Conservation (phyloP, 164 flowering plant species). For the Euptelea pleiosperma region DNA sequence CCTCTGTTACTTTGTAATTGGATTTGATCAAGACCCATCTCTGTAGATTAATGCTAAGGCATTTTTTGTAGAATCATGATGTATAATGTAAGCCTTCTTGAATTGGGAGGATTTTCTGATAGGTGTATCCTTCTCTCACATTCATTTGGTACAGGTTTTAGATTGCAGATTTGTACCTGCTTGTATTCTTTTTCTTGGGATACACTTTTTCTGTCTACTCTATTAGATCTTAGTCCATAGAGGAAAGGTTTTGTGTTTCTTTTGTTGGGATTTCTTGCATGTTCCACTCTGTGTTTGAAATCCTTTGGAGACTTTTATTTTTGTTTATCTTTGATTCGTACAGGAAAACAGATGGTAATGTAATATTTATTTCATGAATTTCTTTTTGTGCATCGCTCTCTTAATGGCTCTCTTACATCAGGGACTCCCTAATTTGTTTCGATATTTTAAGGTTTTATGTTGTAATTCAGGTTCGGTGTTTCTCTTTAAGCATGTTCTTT, state of each 20-base stretch:
- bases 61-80: constrained; percentile 13
- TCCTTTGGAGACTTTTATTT: background rate
- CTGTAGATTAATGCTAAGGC: constrained; percentile 20
- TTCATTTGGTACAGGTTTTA: constrained; percentile 3
- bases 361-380: background rate
- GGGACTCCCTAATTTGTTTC: background rate
- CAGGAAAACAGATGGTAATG: too few species aligned
- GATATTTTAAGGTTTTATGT: background rate
- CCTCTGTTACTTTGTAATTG: constrained; percentile 16
- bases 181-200: background rate
- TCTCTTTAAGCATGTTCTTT: background rate
- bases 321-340: background rate
- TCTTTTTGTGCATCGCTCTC: background rate
- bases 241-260: background rate
- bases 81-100: constrained; percentile 14
- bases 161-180: background rate
- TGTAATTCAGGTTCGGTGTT: constrained; percentile 4
- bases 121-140: constrained; percentile 2
- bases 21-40: constrained; percentile 12
- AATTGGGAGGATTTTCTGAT: constrained; percentile 7
- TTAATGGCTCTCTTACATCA: background rate
- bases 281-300: background rate
- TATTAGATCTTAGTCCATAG: background rate
- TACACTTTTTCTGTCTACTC: too few species aligned
- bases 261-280: background rate